These are phyloP conservation scores for Davidsoniella australis DNA, from an alignment of 2,329 filamentous ascomycete species.

Conservation along the genomic window DNA sequence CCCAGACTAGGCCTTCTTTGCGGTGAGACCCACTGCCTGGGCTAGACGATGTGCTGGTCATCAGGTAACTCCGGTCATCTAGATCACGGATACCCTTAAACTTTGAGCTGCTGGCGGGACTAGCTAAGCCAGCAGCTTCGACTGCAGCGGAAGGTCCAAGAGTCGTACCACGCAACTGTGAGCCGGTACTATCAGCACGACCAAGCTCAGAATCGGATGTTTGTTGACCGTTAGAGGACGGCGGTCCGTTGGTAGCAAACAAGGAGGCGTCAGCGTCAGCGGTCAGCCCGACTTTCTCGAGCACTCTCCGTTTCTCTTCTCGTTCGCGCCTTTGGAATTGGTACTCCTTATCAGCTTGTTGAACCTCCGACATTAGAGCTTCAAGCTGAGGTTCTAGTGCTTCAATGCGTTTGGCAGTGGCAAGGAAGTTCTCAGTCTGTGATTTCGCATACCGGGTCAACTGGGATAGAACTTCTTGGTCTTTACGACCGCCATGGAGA, in stretches of 20 bases:
- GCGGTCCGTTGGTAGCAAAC: constrained; percentile 42
- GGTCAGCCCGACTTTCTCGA: constrained; percentile 54
- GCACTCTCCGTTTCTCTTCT: constrained; percentile 76
- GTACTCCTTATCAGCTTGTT: constrained; percentile 87
- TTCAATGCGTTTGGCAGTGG: constrained; percentile 74
- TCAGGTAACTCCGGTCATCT: constrained; percentile 56
- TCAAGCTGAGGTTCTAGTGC: constrained; percentile 76
- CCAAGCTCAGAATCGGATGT: constrained; percentile 53
- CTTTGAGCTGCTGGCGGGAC: constrained; percentile 36
- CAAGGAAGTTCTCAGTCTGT: constrained; percentile 69
- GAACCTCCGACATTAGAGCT: constrained; percentile 75
- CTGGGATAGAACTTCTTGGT: constrained; percentile 89
- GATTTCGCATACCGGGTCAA: constrained; percentile 86
- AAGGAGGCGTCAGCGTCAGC: constrained; percentile 3
- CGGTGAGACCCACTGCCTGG: constrained; percentile 51
- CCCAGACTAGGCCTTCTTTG: constrained; percentile 92
- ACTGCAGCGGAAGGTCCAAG: constrained; percentile 20
- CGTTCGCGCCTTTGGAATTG: constrained; percentile 88
- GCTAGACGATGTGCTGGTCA: constrained; percentile 28
- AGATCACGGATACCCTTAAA: constrained; percentile 90
- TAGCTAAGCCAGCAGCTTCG: constrained; percentile 19
- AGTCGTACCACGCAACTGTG: constrained; percentile 31
- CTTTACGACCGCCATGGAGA: constrained; percentile 94
- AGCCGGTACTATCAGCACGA: constrained; percentile 57
- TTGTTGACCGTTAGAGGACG: constrained; percentile 26